Percentiles rank a stretch among this genome's conserved stretches.
Evolutionary conservation across 2,329 filamentous ascomycete species (phyloP).

Genomic region (Clarireedia hainanense): DNA sequence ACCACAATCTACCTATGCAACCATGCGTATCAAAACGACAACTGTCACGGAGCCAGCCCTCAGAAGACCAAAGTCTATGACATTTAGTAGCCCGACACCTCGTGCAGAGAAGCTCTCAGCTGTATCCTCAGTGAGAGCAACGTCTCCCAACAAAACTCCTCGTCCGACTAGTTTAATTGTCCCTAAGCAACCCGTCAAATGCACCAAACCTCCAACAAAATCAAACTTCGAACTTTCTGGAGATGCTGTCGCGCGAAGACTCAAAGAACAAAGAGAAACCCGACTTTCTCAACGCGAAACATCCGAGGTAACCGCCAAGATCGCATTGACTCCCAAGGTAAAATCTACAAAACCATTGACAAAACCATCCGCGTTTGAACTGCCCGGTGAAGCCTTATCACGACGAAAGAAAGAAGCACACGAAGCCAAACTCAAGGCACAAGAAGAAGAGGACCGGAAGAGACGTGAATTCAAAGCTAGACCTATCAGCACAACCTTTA

Average conservation of each 20-base stretch:
- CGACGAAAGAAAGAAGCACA: constrained; percentile 43
- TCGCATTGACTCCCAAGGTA: constrained; percentile 34
- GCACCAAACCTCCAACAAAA: constrained; percentile 45
- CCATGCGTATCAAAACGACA: constrained; percentile 36
- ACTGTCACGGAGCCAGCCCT: constrained; percentile 16
- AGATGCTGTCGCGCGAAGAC: constrained; percentile 48
- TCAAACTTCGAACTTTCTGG: constrained; percentile 55
- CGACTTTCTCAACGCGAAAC: constrained; percentile 36
- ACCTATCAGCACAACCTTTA: constrained; percentile 41
- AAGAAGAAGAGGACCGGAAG: constrained; percentile 53
- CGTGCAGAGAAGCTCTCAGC: constrained; percentile 24
- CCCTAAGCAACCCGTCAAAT: constrained; percentile 40
- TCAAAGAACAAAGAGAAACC: constrained; percentile 52
- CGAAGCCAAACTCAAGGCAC: constrained; percentile 45
- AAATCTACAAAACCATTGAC: constrained; percentile 46
- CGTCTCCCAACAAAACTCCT: neutral
- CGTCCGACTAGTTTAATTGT: constrained; percentile 35
- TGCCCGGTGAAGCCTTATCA: constrained; percentile 53
- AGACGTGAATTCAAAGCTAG: constrained; percentile 57
- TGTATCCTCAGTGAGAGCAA: constrained; percentile 17
- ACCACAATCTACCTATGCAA: constrained; percentile 32
- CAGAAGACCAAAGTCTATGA: constrained; percentile 25
- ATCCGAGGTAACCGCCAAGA: constrained; percentile 30
- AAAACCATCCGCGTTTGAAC: constrained; percentile 47
- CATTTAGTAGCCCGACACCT: constrained; percentile 10